Evolutionary conservation across 768 basidiomycete species (phyloP).

Genomic region (Rhodosporidiobolus odoratus): DNA sequence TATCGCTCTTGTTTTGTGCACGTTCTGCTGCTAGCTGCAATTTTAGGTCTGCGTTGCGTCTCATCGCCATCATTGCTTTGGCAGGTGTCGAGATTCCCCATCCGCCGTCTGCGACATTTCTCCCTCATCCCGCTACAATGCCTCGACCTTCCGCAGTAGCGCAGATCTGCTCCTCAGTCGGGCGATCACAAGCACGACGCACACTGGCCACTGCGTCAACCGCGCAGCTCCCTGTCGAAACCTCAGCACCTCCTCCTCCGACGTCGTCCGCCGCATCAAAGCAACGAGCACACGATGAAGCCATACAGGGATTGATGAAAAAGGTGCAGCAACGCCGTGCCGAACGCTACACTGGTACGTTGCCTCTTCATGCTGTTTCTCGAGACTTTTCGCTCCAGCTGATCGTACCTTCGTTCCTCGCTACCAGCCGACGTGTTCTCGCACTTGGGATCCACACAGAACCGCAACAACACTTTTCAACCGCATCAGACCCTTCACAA

Average conservation of each 20-base stretch:
- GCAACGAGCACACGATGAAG: slow-evolving; percentile 19
- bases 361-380: neutral
- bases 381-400: neutral
- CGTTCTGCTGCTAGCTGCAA: too few relatives aligned
- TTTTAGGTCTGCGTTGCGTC: too few relatives aligned
- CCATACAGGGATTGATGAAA: slow-evolving; percentile 3
- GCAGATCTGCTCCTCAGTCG: neutral
- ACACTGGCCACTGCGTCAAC: neutral
- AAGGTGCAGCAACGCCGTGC: slow-evolving; percentile 33
- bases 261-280: neutral
- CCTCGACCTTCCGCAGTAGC: neutral
- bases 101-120: too few relatives aligned
- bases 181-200: neutral
- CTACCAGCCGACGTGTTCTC: slow-evolving; percentile 25
- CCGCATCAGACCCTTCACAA: slow-evolving; percentile 65
- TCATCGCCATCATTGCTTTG: too few relatives aligned
- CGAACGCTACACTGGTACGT: slow-evolving; percentile 14
- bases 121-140: neutral
- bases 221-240: slow-evolving; percentile 3
- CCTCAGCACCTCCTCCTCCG: neutral
- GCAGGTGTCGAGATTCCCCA: too few relatives aligned
- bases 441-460: slow-evolving; percentile 71
- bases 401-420: too few relatives aligned
- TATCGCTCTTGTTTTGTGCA: too few relatives aligned
- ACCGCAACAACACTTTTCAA: slow-evolving; percentile 62